phyloP scores from a whole-genome alignment of 495 filamentous ascomycete species.

The Massariosphaeria phaeospora region DNA sequence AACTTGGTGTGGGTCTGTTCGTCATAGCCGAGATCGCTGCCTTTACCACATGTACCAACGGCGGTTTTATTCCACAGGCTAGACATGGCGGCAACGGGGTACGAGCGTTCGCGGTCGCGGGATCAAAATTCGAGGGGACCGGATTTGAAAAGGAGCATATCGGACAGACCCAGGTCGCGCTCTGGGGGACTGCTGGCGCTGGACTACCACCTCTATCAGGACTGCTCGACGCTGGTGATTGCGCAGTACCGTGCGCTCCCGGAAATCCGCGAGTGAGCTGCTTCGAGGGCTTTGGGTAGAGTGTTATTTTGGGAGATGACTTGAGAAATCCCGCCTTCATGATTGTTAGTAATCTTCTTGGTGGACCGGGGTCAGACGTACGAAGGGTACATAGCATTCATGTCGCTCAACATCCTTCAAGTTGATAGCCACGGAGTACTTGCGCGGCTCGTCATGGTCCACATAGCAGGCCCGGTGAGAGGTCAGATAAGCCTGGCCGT shows the following conservation, averaged over 20 bases:
- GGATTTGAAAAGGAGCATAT: slow-evolving; percentile 98
- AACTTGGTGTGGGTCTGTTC: slow-evolving; percentile 27
- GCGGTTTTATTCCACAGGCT: slow-evolving; percentile 90
- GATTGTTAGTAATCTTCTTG: slow-evolving; percentile 3
- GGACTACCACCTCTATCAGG: slow-evolving; percentile 49
- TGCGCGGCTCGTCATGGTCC: slow-evolving; percentile 79
- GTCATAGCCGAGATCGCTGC: slow-evolving; percentile 60
- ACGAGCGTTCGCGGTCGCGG: slow-evolving; percentile 64
- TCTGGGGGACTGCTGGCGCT: slow-evolving; percentile 49
- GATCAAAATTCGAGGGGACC: slow-evolving; percentile 87
- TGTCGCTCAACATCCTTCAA: slow-evolving; percentile 85
- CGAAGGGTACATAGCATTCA: slow-evolving; percentile 75
- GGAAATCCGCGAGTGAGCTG: slow-evolving; percentile 46
- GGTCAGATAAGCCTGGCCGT: slow-evolving; percentile 93
- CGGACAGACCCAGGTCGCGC: slow-evolving; percentile 93
- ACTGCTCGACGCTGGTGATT: slow-evolving; percentile 42
- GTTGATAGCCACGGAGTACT: slow-evolving; percentile 77
- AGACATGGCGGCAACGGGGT: slow-evolving; percentile 81
- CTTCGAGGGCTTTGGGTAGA: slow-evolving; percentile 71
- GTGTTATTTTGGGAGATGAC: slow-evolving; percentile 87
- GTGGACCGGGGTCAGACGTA: not conserved
- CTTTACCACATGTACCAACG: slow-evolving; percentile 73
- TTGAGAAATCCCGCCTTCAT: slow-evolving; percentile 84
- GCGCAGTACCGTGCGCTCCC: slow-evolving; percentile 37
- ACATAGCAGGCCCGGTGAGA: slow-evolving; percentile 95